Evolutionary conservation across 129 eudicot species (phyloP), one percentile per base, ranked within the genome.

Genomic region (Daucus carota): DNA sequence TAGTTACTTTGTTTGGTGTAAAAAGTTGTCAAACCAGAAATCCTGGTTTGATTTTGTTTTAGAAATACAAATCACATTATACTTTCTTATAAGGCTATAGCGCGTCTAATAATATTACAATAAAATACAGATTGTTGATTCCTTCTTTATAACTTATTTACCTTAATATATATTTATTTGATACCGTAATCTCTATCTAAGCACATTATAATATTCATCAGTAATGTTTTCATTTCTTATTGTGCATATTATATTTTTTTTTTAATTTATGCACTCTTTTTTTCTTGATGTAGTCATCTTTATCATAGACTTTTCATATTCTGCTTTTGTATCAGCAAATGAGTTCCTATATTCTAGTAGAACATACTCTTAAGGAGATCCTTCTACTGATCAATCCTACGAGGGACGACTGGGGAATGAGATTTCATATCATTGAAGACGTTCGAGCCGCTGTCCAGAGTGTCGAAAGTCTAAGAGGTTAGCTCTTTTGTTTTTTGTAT

Each of bases 401-500:
- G 33, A 67, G 67, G 1, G 96, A 87, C 43, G 98, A 93, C 75
- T 90, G 92, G 96, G 8, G 83, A 22, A 57, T 73, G 29, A 82
- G 98, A 34, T 78, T 87, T 77, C 88, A 48, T 42, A 82, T 93
- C 24, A 83, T 90, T 38, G 74, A 86, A 46, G 96, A 93, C 6
- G 71, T 93, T 34, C 86, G 72, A 83, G 83, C 80, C n/a, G 85
- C 80, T 72, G 83, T 89, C 75, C 80, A 80, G 70, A 50, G 87
- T 10, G 77, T 93, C 32, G 97, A 88, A 75, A 85, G 86, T 59
- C 87, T 93, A 63, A 87, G 89, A 88, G 98, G 98, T 92, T 82
- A 54, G 5, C 63, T 54, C 34, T 44, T 13, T 1, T 13, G 75
- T 14, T 54, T 24, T 22, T 54, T 54, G n/a, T 54, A 14, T 10